These are phyloP conservation scores for Maudiozyma humilis DNA, from an alignment of 1,139 yeast species.

Conservation along the genomic window DNA sequence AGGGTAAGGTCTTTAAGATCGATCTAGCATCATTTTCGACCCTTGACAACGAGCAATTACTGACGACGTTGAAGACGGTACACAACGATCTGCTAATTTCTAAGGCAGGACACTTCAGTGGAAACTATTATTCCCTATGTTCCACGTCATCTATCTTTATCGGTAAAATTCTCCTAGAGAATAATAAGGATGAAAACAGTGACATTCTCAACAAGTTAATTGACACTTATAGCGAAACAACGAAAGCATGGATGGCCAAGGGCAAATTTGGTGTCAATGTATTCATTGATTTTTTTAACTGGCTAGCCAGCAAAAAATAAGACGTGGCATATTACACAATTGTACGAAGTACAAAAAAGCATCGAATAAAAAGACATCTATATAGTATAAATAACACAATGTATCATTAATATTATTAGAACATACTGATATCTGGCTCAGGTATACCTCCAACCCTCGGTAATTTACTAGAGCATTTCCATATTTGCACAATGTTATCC, in stretches of 20 bases:
- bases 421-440: slow-evolving; percentile 2
- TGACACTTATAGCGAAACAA: slow-evolving; percentile 47
- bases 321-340: neutral
- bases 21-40: slow-evolving; percentile 24
- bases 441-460: slow-evolving; percentile 29
- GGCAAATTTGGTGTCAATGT: slow-evolving; percentile 51
- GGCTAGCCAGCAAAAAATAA: slow-evolving; percentile 47
- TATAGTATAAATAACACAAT: neutral
- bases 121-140: slow-evolving; percentile 21
- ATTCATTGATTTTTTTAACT: slow-evolving; percentile 74
- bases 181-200: slow-evolving; percentile 16
- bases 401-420: neutral
- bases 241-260: slow-evolving; percentile 54
- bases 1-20: slow-evolving; percentile 53
- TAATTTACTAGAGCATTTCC: slow-evolving; percentile 56
- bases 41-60: slow-evolving; percentile 14
- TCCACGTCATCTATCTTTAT: slow-evolving; percentile 43
- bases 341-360: neutral
- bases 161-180: slow-evolving; percentile 44
- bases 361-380: slow-evolving; percentile 1
- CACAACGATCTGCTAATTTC: slow-evolving; percentile 30
- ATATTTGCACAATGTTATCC: slow-evolving; percentile 67
- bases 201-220: slow-evolving; percentile 36
- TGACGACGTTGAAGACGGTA: slow-evolving; percentile 15
- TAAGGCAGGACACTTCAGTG: slow-evolving; percentile 27